A percentile compares a stretch with the other conserved stretches of the same genome.
Evolutionary conservation across 129 eudicot genomes (phyloP).

Genomic region (Kitagawia praeruptora): DNA sequence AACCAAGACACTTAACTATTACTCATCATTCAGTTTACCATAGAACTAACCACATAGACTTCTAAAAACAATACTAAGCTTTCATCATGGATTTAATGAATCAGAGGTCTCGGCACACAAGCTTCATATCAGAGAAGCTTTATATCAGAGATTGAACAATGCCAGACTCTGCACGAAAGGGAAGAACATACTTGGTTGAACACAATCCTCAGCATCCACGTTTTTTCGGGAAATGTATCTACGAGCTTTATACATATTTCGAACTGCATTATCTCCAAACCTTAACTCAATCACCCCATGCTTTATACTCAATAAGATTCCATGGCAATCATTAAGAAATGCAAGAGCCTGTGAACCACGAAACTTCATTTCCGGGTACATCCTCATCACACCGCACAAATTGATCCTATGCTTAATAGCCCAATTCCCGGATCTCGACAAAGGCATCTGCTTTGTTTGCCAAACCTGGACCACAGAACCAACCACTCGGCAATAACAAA

Average conservation of each 20-base stretch:
- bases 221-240: background rate
- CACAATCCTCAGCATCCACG: no score
- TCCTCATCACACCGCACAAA: background rate
- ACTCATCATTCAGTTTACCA: background rate
- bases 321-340: background rate
- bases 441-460: background rate
- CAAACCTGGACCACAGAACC: conserved; percentile 1
- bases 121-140: background rate
- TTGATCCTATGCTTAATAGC: background rate
- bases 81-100: background rate
- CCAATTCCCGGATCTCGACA: background rate
- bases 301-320: conserved; percentile 11
- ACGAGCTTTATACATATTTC: conserved; percentile 6
- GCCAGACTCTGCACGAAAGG: conserved; percentile 21
- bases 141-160: background rate
- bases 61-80: background rate
- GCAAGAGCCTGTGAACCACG: conserved; percentile 2
- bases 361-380: background rate
- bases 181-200: conserved; percentile 19
- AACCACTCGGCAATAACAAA: conserved; percentile 4
- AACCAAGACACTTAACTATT: background rate
- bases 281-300: background rate
- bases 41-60: background rate
- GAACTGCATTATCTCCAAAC: background rate
- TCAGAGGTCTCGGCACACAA: background rate